Evolutionary conservation across 495 filamentous ascomycete genomes (phyloP).

Genomic region (Penicillium cataractarum): DNA sequence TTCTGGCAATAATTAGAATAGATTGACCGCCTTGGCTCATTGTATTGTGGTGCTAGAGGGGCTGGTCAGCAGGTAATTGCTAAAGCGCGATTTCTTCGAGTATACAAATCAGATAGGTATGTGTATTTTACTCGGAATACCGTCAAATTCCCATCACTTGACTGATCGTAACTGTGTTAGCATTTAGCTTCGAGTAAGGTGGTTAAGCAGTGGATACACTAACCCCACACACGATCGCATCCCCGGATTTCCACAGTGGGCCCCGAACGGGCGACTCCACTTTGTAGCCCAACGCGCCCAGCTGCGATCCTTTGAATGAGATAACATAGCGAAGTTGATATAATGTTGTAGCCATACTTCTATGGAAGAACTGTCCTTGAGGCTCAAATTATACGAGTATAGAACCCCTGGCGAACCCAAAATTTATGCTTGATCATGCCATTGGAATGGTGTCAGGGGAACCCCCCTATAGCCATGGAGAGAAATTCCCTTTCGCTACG

Average conservation of each 20-base stretch:
- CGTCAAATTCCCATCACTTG: background rate
- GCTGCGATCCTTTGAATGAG: background rate
- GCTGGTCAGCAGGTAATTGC: too few relatives aligned
- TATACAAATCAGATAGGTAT: too few relatives aligned
- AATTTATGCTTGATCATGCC: slow-evolving; percentile 17
- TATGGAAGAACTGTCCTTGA: background rate
- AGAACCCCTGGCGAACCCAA: slow-evolving; percentile 4
- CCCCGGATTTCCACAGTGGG: slow-evolving; percentile 21
- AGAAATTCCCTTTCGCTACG: background rate
- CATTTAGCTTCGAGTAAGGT: background rate
- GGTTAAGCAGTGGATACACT: background rate
- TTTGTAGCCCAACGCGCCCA: background rate
- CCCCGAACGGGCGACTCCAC: slow-evolving; percentile 15
- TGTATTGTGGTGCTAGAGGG: too few relatives aligned
- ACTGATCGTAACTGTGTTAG: background rate
- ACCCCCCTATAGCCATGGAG: slow-evolving; percentile 12
- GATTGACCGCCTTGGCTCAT: background rate
- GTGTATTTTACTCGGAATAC: background rate
- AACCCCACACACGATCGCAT: slow-evolving; percentile 16
- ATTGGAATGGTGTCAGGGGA: slow-evolving; percentile 15
- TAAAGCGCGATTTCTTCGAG: too few relatives aligned
- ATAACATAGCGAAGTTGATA: background rate
- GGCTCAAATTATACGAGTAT: background rate
- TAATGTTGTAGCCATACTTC: too few relatives aligned
- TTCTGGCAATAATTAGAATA: background rate